phyloP scores from a whole-genome alignment of 2,329 filamentous ascomycete species.

The Didymella lethalis region DNA sequence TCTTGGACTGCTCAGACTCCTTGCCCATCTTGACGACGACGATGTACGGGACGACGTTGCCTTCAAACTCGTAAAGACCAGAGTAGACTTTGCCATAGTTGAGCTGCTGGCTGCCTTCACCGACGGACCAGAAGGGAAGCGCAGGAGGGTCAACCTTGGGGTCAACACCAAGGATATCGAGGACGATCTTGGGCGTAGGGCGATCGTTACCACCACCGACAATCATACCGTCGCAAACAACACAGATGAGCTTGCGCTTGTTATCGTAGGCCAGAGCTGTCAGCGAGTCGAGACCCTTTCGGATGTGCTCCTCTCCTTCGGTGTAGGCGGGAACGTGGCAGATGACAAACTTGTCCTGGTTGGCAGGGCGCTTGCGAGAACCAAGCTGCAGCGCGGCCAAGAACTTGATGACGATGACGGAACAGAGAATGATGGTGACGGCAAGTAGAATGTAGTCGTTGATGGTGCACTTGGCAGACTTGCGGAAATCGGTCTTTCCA shows the following conservation, averaged over 20 bases:
- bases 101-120: constrained; percentile 85
- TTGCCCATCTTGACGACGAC: constrained; percentile 98
- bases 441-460: constrained; percentile 91
- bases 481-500: constrained; percentile 85
- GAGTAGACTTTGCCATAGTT: constrained; percentile 99
- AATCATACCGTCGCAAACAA: constrained; percentile 99
- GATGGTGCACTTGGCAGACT: constrained; percentile 76
- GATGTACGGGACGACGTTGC: constrained; percentile 95
- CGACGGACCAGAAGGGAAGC: constrained; percentile 91
- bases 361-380: constrained; percentile 84
- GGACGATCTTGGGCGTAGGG: constrained; percentile 91
- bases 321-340: constrained; percentile 98
- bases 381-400: constrained; percentile 91
- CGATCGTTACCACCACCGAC: constrained; percentile 98
- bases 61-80: constrained; percentile 95
- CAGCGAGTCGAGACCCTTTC: constrained; percentile 91
- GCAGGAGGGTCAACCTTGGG: constrained; percentile 96
- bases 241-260: constrained; percentile 93
- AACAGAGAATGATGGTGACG: constrained; percentile 83
- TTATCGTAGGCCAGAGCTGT: constrained; percentile 97
- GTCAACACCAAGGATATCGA: constrained; percentile 96
- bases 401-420: constrained; percentile 87
- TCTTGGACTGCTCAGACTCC: constrained; percentile 87
- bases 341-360: constrained; percentile 98
- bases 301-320: constrained; percentile 92